Base-by-base conservation (phyloP, 1,284 basidiomycete species). In the Cutaneotrichosporon curvatum region DNA sequence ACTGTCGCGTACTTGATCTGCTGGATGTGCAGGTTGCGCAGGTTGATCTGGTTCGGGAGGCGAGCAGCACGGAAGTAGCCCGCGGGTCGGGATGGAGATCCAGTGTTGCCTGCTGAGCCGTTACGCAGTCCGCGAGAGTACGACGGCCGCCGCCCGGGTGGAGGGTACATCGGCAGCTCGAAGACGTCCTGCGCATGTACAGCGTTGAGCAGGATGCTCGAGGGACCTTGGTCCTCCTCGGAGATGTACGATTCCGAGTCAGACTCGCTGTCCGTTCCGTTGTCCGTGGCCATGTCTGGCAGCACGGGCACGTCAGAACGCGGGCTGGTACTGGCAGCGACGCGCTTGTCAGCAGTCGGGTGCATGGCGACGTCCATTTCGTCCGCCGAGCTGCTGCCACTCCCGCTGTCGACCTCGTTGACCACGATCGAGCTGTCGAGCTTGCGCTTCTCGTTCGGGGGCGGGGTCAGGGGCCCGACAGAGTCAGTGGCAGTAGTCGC, bases 1-100 rank as follows among this genome's bases (percentile, higher is more conserved):
- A 95, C 76, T 2, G 86, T 85, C 0, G 87, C 83, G 63, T 90
- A 91, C 59, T 92, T 88, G 60, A 79, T 78, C 74, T 75, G 72
- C 64, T 70, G 76, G 60, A 63, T 71, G 51, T 70, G 62, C 4
- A 72, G 56, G 47, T 72, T 72, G 18, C 70, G 57, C 30, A 72
- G 48, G 49, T 71, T 71, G 52, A 72, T 68, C 51, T 68, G 61
- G 31, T 60, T 56, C 2, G 68, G 67, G 22, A 72, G 53, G 35
- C 60, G 58, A 1, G 67, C 60, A 8, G 57, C 48, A 28, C 62
- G 59, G 60, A 72, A 72, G 15, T 57, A 50, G 16, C 52, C 52
- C 4, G 12, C 21, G 1, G 50, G 50, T 9, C 50, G 42, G 11
- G 43, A n/a, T n/a, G n/a, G n/a, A n/a, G n/a, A n/a, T n/a, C n/a